A percentile compares a stretch with the other conserved stretches of the same genome.
These are phyloP conservation scores for Pelargonium citronellum DNA, from an alignment of 441 rosid species.

Conservation along the genomic window DNA sequence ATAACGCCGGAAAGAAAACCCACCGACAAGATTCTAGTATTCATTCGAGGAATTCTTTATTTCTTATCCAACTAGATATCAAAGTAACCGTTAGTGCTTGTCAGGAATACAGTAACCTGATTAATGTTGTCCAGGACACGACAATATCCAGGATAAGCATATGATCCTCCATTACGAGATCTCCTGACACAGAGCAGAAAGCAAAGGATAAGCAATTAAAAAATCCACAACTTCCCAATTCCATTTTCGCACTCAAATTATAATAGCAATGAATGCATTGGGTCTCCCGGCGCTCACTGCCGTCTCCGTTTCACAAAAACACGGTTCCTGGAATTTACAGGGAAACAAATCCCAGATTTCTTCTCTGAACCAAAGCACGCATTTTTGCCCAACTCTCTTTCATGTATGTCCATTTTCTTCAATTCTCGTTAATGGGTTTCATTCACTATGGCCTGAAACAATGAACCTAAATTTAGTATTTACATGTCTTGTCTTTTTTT, in stretches of 20 bases:
- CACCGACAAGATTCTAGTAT: too few relatives aligned
- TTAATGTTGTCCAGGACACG: too few relatives aligned
- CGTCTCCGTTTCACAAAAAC: slow-evolving; percentile 28
- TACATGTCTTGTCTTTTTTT: neutral
- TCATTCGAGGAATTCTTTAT: too few relatives aligned
- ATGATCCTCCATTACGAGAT: too few relatives aligned
- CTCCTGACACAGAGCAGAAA: neutral
- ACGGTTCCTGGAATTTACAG: slow-evolving; percentile 15
- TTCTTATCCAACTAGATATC: too few relatives aligned
- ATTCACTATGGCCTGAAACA: neutral
- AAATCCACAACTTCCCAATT: neutral
- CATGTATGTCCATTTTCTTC: slow-evolving; percentile 31
- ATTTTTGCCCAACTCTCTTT: slow-evolving; percentile 22
- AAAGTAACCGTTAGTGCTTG: too few relatives aligned
- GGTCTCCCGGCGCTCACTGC: slow-evolving; percentile 44
- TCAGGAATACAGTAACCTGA: too few relatives aligned
- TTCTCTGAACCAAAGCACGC: slow-evolving; percentile 21
- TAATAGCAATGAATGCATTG: slow-evolving; percentile 45
- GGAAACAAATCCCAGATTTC: slow-evolving; percentile 21
- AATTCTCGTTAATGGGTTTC: slow-evolving; percentile 17
- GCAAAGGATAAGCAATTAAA: slow-evolving; percentile 1
- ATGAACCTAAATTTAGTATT: neutral
- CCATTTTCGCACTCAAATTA: neutral
- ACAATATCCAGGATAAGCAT: too few relatives aligned
- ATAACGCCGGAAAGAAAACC: too few relatives aligned